Percentiles rank a stretch among this genome's conserved stretches.
Conservation (phyloP, 176 grass and related monocot species). For the Carex kokanica region DNA sequence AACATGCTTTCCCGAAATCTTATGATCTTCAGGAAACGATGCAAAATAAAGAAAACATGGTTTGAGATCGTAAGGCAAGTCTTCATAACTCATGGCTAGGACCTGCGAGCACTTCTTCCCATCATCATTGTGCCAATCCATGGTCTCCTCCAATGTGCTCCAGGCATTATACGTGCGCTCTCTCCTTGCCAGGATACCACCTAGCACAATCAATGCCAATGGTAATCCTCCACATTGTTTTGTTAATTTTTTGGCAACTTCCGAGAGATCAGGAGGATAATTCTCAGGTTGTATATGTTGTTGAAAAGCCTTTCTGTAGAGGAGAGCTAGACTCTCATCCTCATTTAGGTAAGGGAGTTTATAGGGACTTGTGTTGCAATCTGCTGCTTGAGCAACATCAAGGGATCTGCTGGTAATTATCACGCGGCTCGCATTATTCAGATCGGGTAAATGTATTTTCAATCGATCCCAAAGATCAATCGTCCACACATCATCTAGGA, state of each 20-base stretch:
- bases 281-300: not conserved
- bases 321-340: not conserved
- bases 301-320: not conserved
- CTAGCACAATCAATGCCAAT: not conserved
- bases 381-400: not conserved
- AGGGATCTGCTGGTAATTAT: not conserved
- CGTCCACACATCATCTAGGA: slow-evolving; percentile 8
- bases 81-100: too few relatives aligned
- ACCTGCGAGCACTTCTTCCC: too few relatives aligned
- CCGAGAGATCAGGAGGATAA: not conserved
- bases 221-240: slow-evolving; percentile 9
- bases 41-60: too few relatives aligned
- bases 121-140: too few relatives aligned
- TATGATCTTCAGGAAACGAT: too few relatives aligned
- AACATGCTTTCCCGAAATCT: too few relatives aligned
- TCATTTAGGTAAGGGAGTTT: not conserved
- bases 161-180: not conserved
- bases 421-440: not conserved
- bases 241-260: not conserved
- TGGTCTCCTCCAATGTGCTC: not conserved
- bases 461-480: not conserved
- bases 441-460: not conserved
- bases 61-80: too few relatives aligned
- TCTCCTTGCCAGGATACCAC: not conserved
- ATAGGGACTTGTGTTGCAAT: not conserved